Evolutionary conservation across 2,329 filamentous ascomycete species (phyloP).

Genomic region (Sporothrix curviconia): DNA sequence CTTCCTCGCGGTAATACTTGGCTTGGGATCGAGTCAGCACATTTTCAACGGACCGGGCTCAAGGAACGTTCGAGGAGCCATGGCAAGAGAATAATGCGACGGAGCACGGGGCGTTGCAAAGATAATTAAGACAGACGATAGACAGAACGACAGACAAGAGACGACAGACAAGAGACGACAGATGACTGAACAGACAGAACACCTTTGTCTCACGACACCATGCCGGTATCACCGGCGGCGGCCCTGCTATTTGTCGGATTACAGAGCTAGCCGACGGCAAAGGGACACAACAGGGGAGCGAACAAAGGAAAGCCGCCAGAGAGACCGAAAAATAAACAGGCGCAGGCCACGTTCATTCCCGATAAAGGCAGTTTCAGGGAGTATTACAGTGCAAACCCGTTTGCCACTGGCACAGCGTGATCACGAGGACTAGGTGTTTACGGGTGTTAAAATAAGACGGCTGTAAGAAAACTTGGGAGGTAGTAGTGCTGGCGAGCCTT

Average conservation of each 20-base stretch:
- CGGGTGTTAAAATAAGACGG: background rate
- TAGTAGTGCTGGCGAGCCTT: too few relatives aligned
- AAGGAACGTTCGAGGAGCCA: background rate
- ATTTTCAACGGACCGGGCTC: too few relatives aligned
- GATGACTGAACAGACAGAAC: background rate
- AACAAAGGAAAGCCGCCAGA: background rate
- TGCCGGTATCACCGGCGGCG: background rate
- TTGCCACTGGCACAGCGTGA: background rate
- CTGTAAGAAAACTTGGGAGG: too few relatives aligned
- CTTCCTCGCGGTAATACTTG: background rate
- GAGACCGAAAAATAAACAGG: too few relatives aligned
- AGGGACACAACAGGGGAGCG: background rate
- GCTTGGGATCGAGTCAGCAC: too few relatives aligned
- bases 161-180: too few relatives aligned
- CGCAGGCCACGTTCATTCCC: too few relatives aligned
- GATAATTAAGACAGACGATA: background rate
- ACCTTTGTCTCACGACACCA: background rate
- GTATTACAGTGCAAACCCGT: too few relatives aligned
- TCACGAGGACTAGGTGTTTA: background rate
- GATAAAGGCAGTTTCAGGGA: background rate
- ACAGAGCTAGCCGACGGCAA: too few relatives aligned
- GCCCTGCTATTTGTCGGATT: too few relatives aligned
- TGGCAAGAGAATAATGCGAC: background rate
- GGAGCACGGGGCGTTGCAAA: background rate
- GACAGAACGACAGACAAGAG: background rate